phyloP scores from a whole-genome alignment of 176 grass and related monocot genomes.

The Cenchrus americanus region DNA sequence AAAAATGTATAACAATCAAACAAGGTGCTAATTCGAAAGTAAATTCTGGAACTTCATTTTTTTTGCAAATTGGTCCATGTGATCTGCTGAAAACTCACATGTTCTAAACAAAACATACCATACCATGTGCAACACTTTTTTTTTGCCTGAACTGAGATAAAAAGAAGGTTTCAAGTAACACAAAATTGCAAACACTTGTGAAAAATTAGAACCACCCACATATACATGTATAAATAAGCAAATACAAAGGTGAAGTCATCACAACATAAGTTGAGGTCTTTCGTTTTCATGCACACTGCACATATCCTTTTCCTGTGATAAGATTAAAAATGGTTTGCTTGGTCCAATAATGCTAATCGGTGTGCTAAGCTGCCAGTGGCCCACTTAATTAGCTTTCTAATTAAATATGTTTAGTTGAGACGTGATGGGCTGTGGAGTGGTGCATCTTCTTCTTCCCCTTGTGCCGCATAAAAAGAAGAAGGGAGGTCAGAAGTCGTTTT shows the following conservation, averaged over 20 bases:
- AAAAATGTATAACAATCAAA: not conserved
- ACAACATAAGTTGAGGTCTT: not conserved
- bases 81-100: not conserved
- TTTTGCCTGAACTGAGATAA: not conserved
- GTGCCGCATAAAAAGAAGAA: conserved; percentile 27
- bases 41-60: too few species aligned
- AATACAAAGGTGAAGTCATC: not conserved
- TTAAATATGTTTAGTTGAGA: conserved; percentile 31
- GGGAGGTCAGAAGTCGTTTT: conserved; percentile 41
- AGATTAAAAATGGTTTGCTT: conserved; percentile 7
- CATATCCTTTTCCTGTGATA: not conserved
- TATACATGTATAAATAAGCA: not conserved
- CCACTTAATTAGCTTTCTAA: not conserved
- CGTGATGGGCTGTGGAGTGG: conserved; percentile 4
- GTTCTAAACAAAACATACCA: not conserved
- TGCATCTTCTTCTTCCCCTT: conserved; percentile 7
- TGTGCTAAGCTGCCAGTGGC: conserved; percentile 6
- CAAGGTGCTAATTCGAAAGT: not conserved
- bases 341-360: conserved; percentile 16
- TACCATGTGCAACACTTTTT: not conserved
- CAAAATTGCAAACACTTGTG: not conserved
- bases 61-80: not conserved
- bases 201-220: too few species aligned
- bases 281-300: not conserved
- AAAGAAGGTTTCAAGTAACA: not conserved